These are phyloP conservation scores for Auriscalpium vulgare DNA, from an alignment of 768 basidiomycete genomes.

Conservation along the genomic window DNA sequence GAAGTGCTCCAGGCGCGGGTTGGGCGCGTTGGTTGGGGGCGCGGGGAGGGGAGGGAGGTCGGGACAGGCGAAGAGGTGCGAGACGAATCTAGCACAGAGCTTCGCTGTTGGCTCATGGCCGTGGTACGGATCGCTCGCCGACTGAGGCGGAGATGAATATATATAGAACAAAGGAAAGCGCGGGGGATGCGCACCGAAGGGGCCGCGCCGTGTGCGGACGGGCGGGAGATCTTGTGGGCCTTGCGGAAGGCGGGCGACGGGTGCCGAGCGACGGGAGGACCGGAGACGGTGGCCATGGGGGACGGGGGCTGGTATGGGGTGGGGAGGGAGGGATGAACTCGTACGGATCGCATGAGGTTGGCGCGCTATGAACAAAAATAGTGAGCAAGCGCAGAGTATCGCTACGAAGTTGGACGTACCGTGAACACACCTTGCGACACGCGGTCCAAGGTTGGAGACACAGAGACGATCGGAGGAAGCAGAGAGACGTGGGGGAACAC, in stretches of 20 bases:
- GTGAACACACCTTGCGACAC: no score
- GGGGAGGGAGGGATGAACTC: no score
- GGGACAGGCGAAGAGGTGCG: slow-evolving; percentile 80
- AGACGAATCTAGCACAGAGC: slow-evolving; percentile 72
- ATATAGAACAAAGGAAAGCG: slow-evolving; percentile 1
- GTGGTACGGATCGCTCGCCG: slow-evolving; percentile 46
- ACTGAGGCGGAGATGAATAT: slow-evolving; percentile 3
- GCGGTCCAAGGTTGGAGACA: no score
- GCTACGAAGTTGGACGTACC: no score
- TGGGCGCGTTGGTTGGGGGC: slow-evolving; percentile 17
- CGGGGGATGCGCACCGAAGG: not conserved
- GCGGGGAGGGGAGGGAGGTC: slow-evolving; percentile 52
- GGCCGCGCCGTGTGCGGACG: not conserved
- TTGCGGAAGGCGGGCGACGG: slow-evolving; percentile 21
- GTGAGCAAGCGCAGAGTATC: no score
- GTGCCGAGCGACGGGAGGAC: slow-evolving; percentile 21
- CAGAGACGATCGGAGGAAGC: no score
- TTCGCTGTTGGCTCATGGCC: slow-evolving; percentile 71
- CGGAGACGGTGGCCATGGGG: no score
- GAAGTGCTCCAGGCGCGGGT: slow-evolving; percentile 60
- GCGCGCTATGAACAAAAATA: no score
- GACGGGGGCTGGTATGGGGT: no score
- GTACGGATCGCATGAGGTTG: no score
- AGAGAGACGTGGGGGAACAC: no score
- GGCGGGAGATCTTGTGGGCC: slow-evolving; percentile 14